Conservation (phyloP, 1,139 yeast species). For the Yamadazyma dushanensis region DNA sequence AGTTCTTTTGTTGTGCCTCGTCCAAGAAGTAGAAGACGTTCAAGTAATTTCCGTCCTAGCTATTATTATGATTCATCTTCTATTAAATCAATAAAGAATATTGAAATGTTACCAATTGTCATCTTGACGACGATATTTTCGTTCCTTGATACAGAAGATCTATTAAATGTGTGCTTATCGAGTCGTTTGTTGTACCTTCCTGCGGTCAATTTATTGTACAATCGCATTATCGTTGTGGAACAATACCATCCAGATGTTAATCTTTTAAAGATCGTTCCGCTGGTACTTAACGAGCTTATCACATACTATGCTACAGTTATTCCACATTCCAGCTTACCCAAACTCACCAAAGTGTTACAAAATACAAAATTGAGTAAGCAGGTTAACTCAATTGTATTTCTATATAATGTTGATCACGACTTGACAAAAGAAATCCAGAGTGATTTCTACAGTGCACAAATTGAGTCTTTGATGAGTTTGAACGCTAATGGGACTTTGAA, state of each 20-base stretch:
- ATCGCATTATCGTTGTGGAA: conserved; percentile 10
- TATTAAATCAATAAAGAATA: conserved; percentile 5
- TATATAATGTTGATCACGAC: conserved; percentile 1
- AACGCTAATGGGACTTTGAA: background rate
- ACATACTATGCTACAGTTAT: conserved; percentile 5
- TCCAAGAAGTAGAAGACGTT: conserved; percentile 10
- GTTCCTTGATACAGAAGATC: conserved; percentile 10
- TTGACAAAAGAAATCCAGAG: background rate
- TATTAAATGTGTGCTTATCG: conserved; percentile 11
- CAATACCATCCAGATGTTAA: conserved; percentile 1
- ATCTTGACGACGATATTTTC: conserved; percentile 11
- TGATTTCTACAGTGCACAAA: background rate
- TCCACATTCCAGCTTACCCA: background rate
- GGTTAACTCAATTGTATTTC: conserved; percentile 4
- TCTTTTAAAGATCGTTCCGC: background rate
- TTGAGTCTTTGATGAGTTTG: background rate
- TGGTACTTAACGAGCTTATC: background rate
- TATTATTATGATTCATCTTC: conserved; percentile 10
- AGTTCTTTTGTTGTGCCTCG: background rate
- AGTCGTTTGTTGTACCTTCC: conserved; percentile 17
- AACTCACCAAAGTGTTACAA: conserved; percentile 3
- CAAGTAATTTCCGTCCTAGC: conserved; percentile 16
- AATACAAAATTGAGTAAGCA: conserved; percentile 4
- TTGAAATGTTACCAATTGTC: conserved; percentile 15
- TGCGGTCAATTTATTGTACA: conserved; percentile 14